Evolutionary conservation across 495 filamentous ascomycete genomes (phyloP).

Genomic region (Staphylotrichum tortipilum): DNA sequence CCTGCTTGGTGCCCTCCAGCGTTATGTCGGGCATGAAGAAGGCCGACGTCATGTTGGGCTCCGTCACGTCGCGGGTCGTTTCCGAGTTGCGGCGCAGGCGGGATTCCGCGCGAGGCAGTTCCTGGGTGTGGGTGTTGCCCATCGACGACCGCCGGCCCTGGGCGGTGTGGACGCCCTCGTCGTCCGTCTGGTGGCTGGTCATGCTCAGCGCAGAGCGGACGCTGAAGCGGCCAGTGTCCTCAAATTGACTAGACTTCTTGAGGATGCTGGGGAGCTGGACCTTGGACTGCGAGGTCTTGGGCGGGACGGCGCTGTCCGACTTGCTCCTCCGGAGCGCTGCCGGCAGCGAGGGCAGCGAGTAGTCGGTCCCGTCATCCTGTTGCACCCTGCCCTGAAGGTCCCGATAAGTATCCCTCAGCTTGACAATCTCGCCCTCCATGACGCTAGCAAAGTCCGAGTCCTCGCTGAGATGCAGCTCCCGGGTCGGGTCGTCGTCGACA

Average conservation of each 20-base stretch:
- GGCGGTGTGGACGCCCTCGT: slow-evolving; percentile 4
- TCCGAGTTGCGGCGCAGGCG: slow-evolving; percentile 28
- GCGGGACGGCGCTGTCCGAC: slow-evolving; percentile 16
- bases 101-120: slow-evolving; percentile 15
- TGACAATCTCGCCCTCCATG: slow-evolving; percentile 32
- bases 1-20: slow-evolving; percentile 26
- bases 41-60: slow-evolving; percentile 71
- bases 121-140: slow-evolving; percentile 11
- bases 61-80: slow-evolving; percentile 19
- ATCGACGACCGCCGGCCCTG: slow-evolving; percentile 10
- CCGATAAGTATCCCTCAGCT: slow-evolving; percentile 28
- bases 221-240: slow-evolving; percentile 36
- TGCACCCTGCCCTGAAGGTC: slow-evolving; percentile 21
- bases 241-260: slow-evolving; percentile 38
- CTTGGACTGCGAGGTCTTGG: slow-evolving; percentile 21
- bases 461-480: slow-evolving; percentile 34
- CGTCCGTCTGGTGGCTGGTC: slow-evolving; percentile 24
- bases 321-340: slow-evolving; percentile 12
- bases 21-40: slow-evolving; percentile 51
- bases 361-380: slow-evolving; percentile 14
- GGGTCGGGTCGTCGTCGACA: slow-evolving; percentile 35
- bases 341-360: slow-evolving; percentile 15
- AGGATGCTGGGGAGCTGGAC: slow-evolving; percentile 31
- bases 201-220: slow-evolving; percentile 33
- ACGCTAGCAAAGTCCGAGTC: slow-evolving; percentile 35